Conservation (phyloP, 192 early-diverging fungal species). For the Spinellus fusiger region DNA sequence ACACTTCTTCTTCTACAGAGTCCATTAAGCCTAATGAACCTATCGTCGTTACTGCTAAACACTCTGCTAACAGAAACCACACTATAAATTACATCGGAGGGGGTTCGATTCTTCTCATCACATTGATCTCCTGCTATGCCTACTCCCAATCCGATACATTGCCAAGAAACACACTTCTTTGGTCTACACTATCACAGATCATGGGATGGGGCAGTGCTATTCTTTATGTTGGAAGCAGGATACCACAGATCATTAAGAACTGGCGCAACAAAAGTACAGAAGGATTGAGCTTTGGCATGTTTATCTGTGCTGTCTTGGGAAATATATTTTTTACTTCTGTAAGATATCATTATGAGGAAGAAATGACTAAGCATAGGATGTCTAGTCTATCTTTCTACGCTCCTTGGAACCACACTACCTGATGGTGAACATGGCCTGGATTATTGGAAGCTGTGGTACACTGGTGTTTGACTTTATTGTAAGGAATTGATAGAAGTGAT, state of each 20-base stretch:
- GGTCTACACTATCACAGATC: slow-evolving; percentile 45
- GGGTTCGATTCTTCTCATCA: background rate
- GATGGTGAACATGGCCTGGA: slow-evolving; percentile 69
- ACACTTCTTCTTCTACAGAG: too few species aligned
- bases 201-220: slow-evolving; percentile 71
- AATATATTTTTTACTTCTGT: slow-evolving; percentile 54
- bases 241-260: slow-evolving; percentile 83
- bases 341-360: slow-evolving; percentile 6
- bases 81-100: background rate
- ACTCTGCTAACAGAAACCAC: background rate
- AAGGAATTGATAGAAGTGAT: slow-evolving; percentile 22
- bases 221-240: slow-evolving; percentile 62
- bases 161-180: background rate
- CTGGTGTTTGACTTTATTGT: slow-evolving; percentile 69
- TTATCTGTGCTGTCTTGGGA: slow-evolving; percentile 69
- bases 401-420: slow-evolving; percentile 62
- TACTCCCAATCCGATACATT: background rate
- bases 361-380: background rate
- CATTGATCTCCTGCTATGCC: background rate
- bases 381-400: slow-evolving; percentile 68
- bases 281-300: slow-evolving; percentile 76
- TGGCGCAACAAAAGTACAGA: slow-evolving; percentile 61
- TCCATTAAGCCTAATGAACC: too few species aligned
- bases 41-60: background rate
- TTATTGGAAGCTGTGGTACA: slow-evolving; percentile 69